Base-by-base conservation (phyloP, 1,139 yeast genomes). In the Barnettozyma hawaiiensis region DNA sequence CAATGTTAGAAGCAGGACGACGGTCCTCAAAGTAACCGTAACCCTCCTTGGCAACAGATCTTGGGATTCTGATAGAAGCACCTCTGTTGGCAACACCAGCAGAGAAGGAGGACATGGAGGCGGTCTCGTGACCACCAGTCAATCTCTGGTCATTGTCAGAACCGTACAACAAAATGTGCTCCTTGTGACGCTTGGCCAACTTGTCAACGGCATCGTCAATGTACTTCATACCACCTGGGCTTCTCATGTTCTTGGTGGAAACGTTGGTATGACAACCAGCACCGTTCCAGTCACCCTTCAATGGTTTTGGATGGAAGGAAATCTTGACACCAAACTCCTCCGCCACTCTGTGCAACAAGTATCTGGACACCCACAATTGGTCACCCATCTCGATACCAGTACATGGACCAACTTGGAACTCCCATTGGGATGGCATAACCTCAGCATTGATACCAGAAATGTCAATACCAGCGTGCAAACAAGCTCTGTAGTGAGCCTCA, bases 381-480 rank as follows among this genome's bases (percentile, higher is more conserved):
- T 92, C 98, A 67, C 97, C 98, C 97, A 92, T 90, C 58, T 71
- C 67, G 66, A 92, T 90, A 63, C 98, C 98, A 53, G 70, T 78
- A 71, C 97, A 87, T 53, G 98, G 98, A 63, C 98, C 98, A 58
- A 92, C 97, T 76, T 92, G 98, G 85, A 85, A 92, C 75, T 92
- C 98, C 98, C 98, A 92, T 78, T 92, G 98, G 47, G 97, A 87
- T 47, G 98, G 98, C 97, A 92, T 92, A 54, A 92, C 98, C 76
- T 92, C 98, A 58, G 98, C 98, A 68, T 92, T 92, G 67, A 92
- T 90, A 74, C 98, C 98, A 45, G 96, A 84, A 57, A 90, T 81
- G 64, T 76, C 73, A 57, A 92, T 68, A 63, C 97, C 97, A 52
- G 97, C 81, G 66, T 85, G 84, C 53, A 92, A 76, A 75, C 97